Conservation (phyloP, 208 protist species). For the Trypanosoma avium region DNA sequence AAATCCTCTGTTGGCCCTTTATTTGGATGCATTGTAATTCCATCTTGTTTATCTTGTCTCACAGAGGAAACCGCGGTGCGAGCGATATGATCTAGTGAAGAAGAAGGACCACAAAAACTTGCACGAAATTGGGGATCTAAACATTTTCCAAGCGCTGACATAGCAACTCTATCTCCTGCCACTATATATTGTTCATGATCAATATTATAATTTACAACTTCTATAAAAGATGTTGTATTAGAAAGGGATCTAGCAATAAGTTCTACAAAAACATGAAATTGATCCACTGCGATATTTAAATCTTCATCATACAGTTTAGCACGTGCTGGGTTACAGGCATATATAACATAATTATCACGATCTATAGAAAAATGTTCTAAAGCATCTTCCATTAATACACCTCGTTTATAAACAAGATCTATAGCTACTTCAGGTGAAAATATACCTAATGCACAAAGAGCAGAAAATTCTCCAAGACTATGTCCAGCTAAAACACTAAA, state of each 20-base stretch:
- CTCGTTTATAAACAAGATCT: constrained; percentile 75
- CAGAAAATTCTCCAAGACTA: constrained; percentile 89
- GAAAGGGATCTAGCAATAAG: constrained; percentile 59
- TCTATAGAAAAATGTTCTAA: constrained; percentile 29
- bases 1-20: constrained; percentile 40
- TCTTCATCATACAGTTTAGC: constrained; percentile 54
- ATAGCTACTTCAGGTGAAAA: constrained; percentile 72
- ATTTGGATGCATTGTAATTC: constrained; percentile 63
- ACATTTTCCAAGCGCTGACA: constrained; percentile 82
- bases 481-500: constrained; percentile 64
- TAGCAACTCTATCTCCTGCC: constrained; percentile 64
- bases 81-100: constrained; percentile 43
- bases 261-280: constrained; percentile 80
- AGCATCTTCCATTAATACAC: constrained; percentile 79
- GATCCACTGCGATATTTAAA: constrained; percentile 46
- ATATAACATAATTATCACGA: constrained; percentile 61
- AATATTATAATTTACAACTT: constrained; percentile 84
- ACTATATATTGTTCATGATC: constrained; percentile 82
- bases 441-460: constrained; percentile 63
- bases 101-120: constrained; percentile 30
- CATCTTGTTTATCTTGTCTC: constrained; percentile 56
- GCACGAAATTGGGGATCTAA: constrained; percentile 87
- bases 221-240: constrained; percentile 78
- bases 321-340: constrained; percentile 74
- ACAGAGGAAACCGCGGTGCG: constrained; percentile 50